Base-by-base conservation (phyloP, 345 rosid species). In the Salix brachista region DNA sequence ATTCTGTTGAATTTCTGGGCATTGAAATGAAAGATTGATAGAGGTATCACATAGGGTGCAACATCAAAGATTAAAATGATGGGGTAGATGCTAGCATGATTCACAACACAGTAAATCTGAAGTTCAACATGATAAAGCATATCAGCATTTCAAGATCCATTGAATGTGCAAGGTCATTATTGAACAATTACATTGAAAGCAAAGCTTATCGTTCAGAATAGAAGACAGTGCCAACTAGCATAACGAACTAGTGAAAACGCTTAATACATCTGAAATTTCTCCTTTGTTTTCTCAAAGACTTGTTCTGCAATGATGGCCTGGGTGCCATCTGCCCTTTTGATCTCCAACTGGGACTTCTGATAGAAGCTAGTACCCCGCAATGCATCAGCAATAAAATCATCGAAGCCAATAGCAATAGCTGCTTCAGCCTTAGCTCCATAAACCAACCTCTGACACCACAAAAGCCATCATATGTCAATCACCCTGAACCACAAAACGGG, bases 351-450 rank as follows among this genome's bases (percentile, higher is more conserved):
- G 72, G 90, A 82, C 78, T 90, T 86, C 81, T 90, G 91, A 73
- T 86, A 85, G 65, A 86, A 82, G 25, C 88, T 85, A 0, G 91
- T 86, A 0, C 92, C 92, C 77, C 90, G 86, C 69, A 90, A 74
- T 3, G 90, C 89, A 81, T 89, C 91, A 0, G 91, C 89, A 41
- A 90, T 87, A 84, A 90, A 89, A 74, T 87, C 89, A 48, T 93
- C 92, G 13, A 91, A 91, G 69, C 95, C 98, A 1, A 87, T 85
- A 25, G 92, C 91, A 69, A 89, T 85, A 48, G 94, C 92, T n/a
- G 94, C 92, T 84, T 89, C 94, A 0, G 92, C 94, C 79, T 89
- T 84, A 30, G 94, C 94, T 83, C 92, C 92, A 32, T 90, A 90
- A 13, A 90, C 94, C 87, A 90, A 77, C 66, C 90, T 89, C 94